Evolutionary conservation across 73 alveolate genomes (phyloP), one percentile per base, ranked within the genome.

Genomic region (Paramecium bursaria): DNA sequence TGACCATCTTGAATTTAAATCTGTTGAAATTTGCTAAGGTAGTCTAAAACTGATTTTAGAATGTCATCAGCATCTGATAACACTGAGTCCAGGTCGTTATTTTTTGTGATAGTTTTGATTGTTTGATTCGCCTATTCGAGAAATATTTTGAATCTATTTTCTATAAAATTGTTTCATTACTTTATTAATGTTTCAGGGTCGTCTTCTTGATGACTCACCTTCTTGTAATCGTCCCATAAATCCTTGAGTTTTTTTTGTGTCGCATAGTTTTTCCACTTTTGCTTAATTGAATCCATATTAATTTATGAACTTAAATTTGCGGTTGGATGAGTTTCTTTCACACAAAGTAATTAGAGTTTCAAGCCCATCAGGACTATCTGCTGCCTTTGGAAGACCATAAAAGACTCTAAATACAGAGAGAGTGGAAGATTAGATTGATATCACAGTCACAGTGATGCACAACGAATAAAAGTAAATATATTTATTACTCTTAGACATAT

Each of bases 281-380:
- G 35, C 27, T 67, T 67, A 35, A 67, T 67, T 15, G 82, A 25
- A 57, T 67, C 82, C 82, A 67, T 67, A 67, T n/a, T n/a, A n/a
- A n/a, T n/a, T n/a, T n/a, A n/a, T n/a, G n/a, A n/a, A n/a, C n/a
- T n/a, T n/a, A n/a, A n/a, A n/a, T n/a, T n/a, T n/a, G n/a, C n/a
- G n/a, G n/a, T n/a, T n/a, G n/a, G n/a, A n/a, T n/a, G n/a, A n/a
- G n/a, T n/a, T n/a, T n/a, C n/a, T n/a, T n/a, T n/a, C n/a, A n/a
- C n/a, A n/a, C n/a, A n/a, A n/a, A n/a, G n/a, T n/a, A n/a, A n/a
- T n/a, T n/a, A n/a, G n/a, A n/a, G n/a, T n/a, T n/a, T n/a, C n/a
- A n/a, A n/a, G n/a, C n/a, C n/a, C n/a, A n/a, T n/a, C n/a, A n/a
- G n/a, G n/a, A n/a, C n/a, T n/a, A n/a, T n/a, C n/a, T n/a, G n/a